Percentiles rank a stretch among this genome's conserved stretches.
Conservation (phyloP, 2,329 filamentous ascomycete species). For the Ascomycota sp. region DNA sequence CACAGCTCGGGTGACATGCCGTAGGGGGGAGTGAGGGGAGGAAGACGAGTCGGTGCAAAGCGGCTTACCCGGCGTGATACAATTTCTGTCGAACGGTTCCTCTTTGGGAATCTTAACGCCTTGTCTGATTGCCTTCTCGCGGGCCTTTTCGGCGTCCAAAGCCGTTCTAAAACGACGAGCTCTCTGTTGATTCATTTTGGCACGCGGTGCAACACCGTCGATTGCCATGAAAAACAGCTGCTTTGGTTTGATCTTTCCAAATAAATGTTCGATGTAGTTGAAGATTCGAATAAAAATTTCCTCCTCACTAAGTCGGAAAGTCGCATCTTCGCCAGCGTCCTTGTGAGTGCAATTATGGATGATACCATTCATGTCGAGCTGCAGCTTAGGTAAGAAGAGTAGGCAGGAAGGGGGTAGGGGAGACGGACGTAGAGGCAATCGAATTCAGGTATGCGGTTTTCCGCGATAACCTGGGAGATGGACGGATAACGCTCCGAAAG, state of each 20-base stretch:
- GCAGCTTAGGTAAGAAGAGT: constrained; percentile 5
- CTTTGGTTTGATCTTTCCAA: constrained; percentile 96
- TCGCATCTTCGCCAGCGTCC: constrained; percentile 67
- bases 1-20: too few relatives aligned
- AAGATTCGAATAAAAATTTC: constrained; percentile 99
- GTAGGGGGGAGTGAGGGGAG: too few relatives aligned
- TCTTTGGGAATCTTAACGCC: constrained; percentile 89
- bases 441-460: constrained; percentile 97
- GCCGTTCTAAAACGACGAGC: constrained; percentile 88
- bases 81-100: constrained; percentile 94
- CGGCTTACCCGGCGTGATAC: constrained; percentile 64
- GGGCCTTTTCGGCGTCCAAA: constrained; percentile 70
- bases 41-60: too few relatives aligned
- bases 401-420: neutral
- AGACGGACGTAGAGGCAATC: constrained; percentile 69
- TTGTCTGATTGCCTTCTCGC: constrained; percentile 78
- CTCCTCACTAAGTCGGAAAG: constrained; percentile 85
- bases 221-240: constrained; percentile 99
- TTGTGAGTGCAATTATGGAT: constrained; percentile 99
- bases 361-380: constrained; percentile 96
- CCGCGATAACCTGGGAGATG: constrained; percentile 94
- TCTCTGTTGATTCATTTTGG: constrained; percentile 99
- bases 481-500: constrained; percentile 97
- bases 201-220: constrained; percentile 87
- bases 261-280: constrained; percentile 98